phyloP scores from a whole-genome alignment of 2,329 filamentous ascomycete species.

The Thyridium curvatum region DNA sequence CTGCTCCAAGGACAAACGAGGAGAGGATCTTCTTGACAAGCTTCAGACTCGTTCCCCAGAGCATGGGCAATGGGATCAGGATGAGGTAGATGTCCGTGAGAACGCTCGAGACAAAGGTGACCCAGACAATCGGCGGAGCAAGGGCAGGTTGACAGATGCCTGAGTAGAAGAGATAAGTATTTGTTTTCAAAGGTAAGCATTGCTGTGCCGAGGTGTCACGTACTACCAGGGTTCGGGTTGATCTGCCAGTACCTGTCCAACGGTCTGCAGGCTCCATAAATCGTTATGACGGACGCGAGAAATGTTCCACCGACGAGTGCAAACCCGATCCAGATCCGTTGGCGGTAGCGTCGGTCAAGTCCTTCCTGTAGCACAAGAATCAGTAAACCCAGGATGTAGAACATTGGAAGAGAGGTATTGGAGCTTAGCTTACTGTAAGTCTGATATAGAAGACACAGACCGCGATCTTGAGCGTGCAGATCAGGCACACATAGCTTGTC shows the following conservation, averaged over 20 bases:
- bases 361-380: slow-evolving; percentile 21
- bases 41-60: slow-evolving; percentile 21
- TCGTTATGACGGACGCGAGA: slow-evolving; percentile 35
- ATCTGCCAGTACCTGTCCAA: slow-evolving; percentile 11
- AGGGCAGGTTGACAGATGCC: slow-evolving; percentile 40
- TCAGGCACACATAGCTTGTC: slow-evolving; percentile 43
- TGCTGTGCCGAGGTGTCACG: not conserved
- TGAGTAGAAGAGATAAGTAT: slow-evolving; percentile 12
- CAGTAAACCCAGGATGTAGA: not conserved
- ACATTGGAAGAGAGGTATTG: too few relatives aligned
- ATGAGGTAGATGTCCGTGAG: slow-evolving; percentile 48
- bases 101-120: slow-evolving; percentile 42
- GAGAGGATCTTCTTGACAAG: slow-evolving; percentile 25
- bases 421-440: slow-evolving; percentile 35
- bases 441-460: slow-evolving; percentile 48
- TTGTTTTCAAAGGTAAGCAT: not conserved
- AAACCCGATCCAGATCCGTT: slow-evolving; percentile 26
- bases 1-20: slow-evolving; percentile 23
- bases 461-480: slow-evolving; percentile 47
- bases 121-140: slow-evolving; percentile 38
- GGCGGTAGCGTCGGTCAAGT: slow-evolving; percentile 18
- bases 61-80: slow-evolving; percentile 43
- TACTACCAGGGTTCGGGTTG: slow-evolving; percentile 12
- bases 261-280: slow-evolving; percentile 36
- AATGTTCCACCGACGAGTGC: slow-evolving; percentile 36